Evolutionary conservation across 2,329 filamentous ascomycete species (phyloP).

Genomic region (Colletotrichum liriopes): DNA sequence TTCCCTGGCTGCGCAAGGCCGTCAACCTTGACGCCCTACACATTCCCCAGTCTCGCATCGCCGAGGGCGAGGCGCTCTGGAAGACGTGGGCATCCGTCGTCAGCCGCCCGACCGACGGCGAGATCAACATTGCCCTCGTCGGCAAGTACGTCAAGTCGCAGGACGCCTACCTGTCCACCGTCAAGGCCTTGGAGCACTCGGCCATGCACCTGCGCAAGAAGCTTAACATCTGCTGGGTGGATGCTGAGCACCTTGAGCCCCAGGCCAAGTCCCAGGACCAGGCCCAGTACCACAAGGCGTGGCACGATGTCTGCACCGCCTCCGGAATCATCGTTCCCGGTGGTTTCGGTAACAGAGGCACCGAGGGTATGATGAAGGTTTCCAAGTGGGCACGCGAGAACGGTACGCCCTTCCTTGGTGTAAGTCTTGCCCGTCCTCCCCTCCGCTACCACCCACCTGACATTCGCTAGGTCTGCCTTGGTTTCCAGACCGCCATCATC

Average conservation of each 20-base stretch:
- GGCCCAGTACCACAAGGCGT: slow-evolving; percentile 86
- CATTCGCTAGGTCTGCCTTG: slow-evolving; percentile 78
- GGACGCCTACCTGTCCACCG: slow-evolving; percentile 88
- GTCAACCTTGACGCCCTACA: slow-evolving; percentile 75
- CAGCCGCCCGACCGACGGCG: slow-evolving; percentile 75
- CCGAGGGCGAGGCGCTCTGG: slow-evolving; percentile 77
- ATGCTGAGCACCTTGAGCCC: slow-evolving; percentile 86
- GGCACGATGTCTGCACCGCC: slow-evolving; percentile 84
- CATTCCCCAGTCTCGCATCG: slow-evolving; percentile 67
- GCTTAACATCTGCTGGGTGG: slow-evolving; percentile 87
- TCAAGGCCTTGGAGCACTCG: slow-evolving; percentile 91
- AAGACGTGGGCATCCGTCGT: slow-evolving; percentile 73
- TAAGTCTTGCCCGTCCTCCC: neutral
- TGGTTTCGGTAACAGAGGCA: slow-evolving; percentile 87
- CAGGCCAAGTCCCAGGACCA: slow-evolving; percentile 74
- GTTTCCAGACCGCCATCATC: slow-evolving; percentile 94
- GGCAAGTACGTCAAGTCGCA: slow-evolving; percentile 92
- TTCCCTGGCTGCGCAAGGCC: slow-evolving; percentile 75
- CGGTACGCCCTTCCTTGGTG: slow-evolving; percentile 84
- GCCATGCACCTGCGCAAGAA: slow-evolving; percentile 89
- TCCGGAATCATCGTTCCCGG: slow-evolving; percentile 78
- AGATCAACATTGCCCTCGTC: slow-evolving; percentile 88
- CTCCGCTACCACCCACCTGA: neutral
- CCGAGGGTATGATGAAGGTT: slow-evolving; percentile 90
- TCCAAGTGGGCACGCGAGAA: slow-evolving; percentile 90